Evolutionary conservation across 192 early-diverging fungal species (phyloP).

Genomic region (Phycomyces blakesleeanus): DNA sequence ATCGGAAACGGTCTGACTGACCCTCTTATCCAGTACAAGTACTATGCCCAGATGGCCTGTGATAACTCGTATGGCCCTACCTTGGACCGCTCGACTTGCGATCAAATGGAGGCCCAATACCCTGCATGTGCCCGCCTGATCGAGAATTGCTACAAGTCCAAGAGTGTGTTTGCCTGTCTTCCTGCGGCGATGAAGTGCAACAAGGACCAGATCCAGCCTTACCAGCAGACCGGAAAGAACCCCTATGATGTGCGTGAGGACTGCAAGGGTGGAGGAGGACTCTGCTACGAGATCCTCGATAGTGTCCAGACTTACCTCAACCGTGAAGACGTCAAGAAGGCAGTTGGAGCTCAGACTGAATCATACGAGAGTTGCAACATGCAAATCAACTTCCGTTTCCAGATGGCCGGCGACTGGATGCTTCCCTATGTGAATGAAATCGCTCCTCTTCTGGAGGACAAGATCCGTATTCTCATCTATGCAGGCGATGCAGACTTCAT

Average conservation of each 20-base stretch:
- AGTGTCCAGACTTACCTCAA: slow-evolving; percentile 87
- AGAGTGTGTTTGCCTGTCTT: slow-evolving; percentile 77
- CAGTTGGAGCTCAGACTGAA: slow-evolving; percentile 67
- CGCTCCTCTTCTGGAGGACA: slow-evolving; percentile 75
- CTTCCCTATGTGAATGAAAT: slow-evolving; percentile 68
- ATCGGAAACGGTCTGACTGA: slow-evolving; percentile 96
- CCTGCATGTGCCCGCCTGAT: slow-evolving; percentile 81
- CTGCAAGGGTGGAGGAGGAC: slow-evolving; percentile 53
- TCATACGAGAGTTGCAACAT: slow-evolving; percentile 84
- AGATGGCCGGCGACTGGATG: slow-evolving; percentile 85
- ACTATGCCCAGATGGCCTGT: slow-evolving; percentile 84
- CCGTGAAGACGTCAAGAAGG: slow-evolving; percentile 67
- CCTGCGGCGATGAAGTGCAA: slow-evolving; percentile 90
- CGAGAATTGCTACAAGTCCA: slow-evolving; percentile 83
- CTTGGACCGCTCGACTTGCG: slow-evolving; percentile 68
- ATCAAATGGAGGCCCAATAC: slow-evolving; percentile 74
- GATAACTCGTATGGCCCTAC: slow-evolving; percentile 79
- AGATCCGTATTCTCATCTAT: slow-evolving; percentile 86
- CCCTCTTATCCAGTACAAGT: slow-evolving; percentile 89
- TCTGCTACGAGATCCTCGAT: slow-evolving; percentile 88
- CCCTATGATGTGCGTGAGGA: slow-evolving; percentile 80
- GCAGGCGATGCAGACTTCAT: slow-evolving; percentile 56
- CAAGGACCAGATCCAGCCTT: slow-evolving; percentile 71
- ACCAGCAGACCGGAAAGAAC: slow-evolving; percentile 82
- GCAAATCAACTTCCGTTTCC: slow-evolving; percentile 72